Evolutionary conservation across 306 rosid species (phyloP).

Genomic region (Pueraria montana): DNA sequence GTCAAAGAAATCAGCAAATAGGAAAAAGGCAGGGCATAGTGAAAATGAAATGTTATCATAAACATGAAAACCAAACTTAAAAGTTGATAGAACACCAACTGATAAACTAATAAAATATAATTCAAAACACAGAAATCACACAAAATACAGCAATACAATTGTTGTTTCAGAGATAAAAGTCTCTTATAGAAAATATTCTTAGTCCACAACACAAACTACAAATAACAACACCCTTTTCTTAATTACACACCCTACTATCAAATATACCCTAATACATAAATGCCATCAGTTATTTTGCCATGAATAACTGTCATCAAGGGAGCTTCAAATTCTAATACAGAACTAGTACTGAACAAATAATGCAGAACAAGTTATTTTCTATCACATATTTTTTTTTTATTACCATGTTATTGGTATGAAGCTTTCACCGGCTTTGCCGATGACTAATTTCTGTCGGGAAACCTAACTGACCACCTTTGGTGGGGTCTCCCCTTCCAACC

Average conservation of each 20-base stretch:
- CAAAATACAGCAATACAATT: not conserved
- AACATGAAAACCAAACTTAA: not conserved
- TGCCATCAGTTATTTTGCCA: not conserved
- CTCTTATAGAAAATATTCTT: not conserved
- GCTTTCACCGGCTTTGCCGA: too few species aligned
- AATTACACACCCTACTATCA: not conserved
- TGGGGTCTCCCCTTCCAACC: too few species aligned
- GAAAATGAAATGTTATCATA: conserved; percentile 4
- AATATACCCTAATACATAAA: not conserved
- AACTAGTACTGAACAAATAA: not conserved
- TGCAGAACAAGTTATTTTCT: not conserved
- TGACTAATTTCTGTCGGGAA: too few species aligned
- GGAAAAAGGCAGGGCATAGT: not conserved
- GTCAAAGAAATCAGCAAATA: conserved; percentile 24
- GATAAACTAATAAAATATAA: not conserved
- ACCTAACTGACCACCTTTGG: too few species aligned
- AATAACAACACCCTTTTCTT: not conserved
- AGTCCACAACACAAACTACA: not conserved
- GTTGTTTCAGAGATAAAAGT: not conserved
- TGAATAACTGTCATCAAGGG: not conserved
- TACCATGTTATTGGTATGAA: too few species aligned
- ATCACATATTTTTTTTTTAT: too few species aligned
- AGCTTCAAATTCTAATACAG: not conserved
- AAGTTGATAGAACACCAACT: not conserved
- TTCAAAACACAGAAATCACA: not conserved